Evolutionary conservation across 176 grass and related monocot species (phyloP), one percentile per base, ranked within the genome.

Genomic region (Oryza rufipogon): DNA sequence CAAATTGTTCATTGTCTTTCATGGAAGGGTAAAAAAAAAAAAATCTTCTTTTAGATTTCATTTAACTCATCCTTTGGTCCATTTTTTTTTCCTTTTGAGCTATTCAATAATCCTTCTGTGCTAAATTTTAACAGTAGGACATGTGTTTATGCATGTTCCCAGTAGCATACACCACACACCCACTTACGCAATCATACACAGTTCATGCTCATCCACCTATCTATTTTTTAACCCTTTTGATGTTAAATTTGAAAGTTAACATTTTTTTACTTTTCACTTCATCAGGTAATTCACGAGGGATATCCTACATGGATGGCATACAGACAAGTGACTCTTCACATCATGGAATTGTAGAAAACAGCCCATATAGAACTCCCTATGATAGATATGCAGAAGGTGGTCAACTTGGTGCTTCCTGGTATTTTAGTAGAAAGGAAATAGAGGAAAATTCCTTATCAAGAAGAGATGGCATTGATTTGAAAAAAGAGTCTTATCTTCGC

Each of bases 361-460:
- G 91, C 82, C 81, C 95, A 46, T 94, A 89, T 78, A 82, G 86
- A 82, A 84, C 77, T 30, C 81, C 93, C 0, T 75, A 81, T 84
- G 71, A 84, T 56, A 86, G 60, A 76, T 52, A 65, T 84, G 84
- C 69, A 11, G 90, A 91, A 74, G 78, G 30, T 49, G 80, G 85
- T 34, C 77, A 79, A 64, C 84, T 90, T 81, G 90, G 95, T 68
- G 82, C 77, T 81, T 91, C 95, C n/a, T 97, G 95, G 95, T 94
- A 97, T 90, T 92, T 91, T 84, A 91, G 86, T 83, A 85, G 95
- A 64, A 97, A 92, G 77, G 92, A 94, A 66, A 94, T 97, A 68
- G 95, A 97, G 82, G 95, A 97, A 44, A 92, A 92, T 81, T 92
- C 95, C 47, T 68, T 91, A 23, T 97, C 92, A 65, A 89, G 88